phyloP scores from a whole-genome alignment of 257 asterid species.

The Datura wrightii region DNA sequence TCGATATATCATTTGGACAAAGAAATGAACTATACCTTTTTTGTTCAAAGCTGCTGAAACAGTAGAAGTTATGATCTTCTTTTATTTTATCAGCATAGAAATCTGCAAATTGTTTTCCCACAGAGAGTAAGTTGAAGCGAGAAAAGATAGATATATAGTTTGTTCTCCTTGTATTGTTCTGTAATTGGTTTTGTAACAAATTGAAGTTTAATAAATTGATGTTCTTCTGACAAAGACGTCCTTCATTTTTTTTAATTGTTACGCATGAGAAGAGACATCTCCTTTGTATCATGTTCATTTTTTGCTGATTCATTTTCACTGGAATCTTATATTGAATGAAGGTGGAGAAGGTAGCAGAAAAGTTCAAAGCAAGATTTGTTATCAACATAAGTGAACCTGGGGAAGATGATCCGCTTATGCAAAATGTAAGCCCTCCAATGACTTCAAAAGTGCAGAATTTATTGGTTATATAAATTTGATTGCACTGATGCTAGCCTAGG shows the following conservation, averaged over 20 bases:
- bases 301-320: conserved; percentile 4
- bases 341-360: conserved; percentile 60
- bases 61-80: neutral
- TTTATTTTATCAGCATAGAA: neutral
- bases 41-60: neutral
- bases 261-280: neutral
- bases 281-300: neutral
- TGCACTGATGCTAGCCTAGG: neutral
- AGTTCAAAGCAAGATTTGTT: conserved; percentile 52
- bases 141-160: neutral
- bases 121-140: neutral
- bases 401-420: conserved; percentile 58
- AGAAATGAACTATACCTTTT: neutral
- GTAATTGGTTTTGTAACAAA: neutral
- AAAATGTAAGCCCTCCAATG: conserved; percentile 53
- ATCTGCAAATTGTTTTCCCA: neutral
- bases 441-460: neutral
- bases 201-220: neutral
- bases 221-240: neutral
- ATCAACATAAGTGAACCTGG: conserved; percentile 61
- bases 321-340: conserved; percentile 40
- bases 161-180: neutral
- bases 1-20: neutral
- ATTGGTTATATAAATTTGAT: neutral
- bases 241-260: neutral